Evolutionary conservation across 2,329 filamentous ascomycete species (phyloP).

Genomic region (Diplodia mutila): DNA sequence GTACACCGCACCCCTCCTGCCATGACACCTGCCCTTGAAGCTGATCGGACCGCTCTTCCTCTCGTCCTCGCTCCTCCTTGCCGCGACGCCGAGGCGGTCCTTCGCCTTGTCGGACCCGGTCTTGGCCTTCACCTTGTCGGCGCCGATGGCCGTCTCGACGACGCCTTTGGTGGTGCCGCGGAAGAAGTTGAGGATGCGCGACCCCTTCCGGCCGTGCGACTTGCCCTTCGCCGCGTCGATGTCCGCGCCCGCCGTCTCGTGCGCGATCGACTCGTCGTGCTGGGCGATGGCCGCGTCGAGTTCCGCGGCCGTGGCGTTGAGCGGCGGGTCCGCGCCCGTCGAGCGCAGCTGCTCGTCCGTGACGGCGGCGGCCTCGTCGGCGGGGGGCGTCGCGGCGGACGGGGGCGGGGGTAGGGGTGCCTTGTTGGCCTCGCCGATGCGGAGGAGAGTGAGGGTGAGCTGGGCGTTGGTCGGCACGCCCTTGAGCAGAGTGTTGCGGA

Average conservation of each 20-base stretch:
- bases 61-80: slow-evolving; percentile 51
- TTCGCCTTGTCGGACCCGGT: slow-evolving; percentile 64
- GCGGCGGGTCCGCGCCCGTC: slow-evolving; percentile 57
- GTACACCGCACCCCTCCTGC: slow-evolving; percentile 73
- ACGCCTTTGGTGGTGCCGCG: slow-evolving; percentile 71
- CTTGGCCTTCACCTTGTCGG: slow-evolving; percentile 72
- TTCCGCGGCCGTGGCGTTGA: slow-evolving; percentile 68
- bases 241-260: slow-evolving; percentile 57
- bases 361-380: slow-evolving; percentile 56
- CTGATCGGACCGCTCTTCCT: slow-evolving; percentile 68
- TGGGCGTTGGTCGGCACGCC: slow-evolving; percentile 87
- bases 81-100: slow-evolving; percentile 72
- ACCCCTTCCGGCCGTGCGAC: slow-evolving; percentile 53
- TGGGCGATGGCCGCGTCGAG: slow-evolving; percentile 62
- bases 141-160: slow-evolving; percentile 71
- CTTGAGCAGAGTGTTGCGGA: slow-evolving; percentile 69
- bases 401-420: slow-evolving; percentile 71
- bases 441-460: slow-evolving; percentile 76
- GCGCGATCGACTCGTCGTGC: slow-evolving; percentile 50
- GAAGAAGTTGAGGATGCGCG: slow-evolving; percentile 66
- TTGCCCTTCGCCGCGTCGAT: slow-evolving; percentile 49
- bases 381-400: slow-evolving; percentile 47
- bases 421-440: slow-evolving; percentile 80
- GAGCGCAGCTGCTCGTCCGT: slow-evolving; percentile 56
- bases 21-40: slow-evolving; percentile 73